Conservation (phyloP, 305 asterid species). For the Salvia sclarea region DNA sequence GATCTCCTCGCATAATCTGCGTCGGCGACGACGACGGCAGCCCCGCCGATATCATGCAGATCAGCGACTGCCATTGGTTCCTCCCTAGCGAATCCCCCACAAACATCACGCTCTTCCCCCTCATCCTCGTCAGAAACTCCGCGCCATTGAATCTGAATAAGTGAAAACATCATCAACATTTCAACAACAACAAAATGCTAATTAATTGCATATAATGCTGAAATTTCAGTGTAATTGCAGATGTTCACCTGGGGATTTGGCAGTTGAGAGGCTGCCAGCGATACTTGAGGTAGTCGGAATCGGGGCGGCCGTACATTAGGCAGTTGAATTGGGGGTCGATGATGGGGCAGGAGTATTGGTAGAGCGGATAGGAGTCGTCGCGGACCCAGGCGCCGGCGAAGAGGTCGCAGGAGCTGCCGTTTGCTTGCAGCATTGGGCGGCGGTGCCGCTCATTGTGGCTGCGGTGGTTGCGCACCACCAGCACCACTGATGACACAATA, state of each 20-base stretch:
- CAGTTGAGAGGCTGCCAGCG: conserved; percentile 87
- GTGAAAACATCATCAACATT: too few species aligned
- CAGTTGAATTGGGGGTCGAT: conserved; percentile 87
- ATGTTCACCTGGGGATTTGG: conserved; percentile 55
- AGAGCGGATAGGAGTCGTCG: conserved; percentile 65
- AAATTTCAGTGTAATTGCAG: too few species aligned
- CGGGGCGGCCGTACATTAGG: conserved; percentile 80
- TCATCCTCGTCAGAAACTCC: conserved; percentile 66
- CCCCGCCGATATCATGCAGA: conserved; percentile 75
- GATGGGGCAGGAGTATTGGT: conserved; percentile 63
- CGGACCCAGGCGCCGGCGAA: conserved; percentile 79
- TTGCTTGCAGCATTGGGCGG: conserved; percentile 51
- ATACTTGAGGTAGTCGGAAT: conserved; percentile 75
- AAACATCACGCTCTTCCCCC: conserved; percentile 86
- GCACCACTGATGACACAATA: conserved; percentile 49
- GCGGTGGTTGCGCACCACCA: conserved; percentile 47
- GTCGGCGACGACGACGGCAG: conserved; percentile 57
- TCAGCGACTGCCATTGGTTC: conserved; percentile 87
- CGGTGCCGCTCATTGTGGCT: conserved; percentile 38
- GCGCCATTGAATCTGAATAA: conserved; percentile 77
- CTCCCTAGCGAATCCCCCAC: conserved; percentile 93
- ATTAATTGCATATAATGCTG: too few species aligned
- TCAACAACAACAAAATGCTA: too few species aligned
- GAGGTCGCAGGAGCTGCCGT: conserved; percentile 57
- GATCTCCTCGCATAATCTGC: conserved; percentile 60